Evolutionary conservation across 2,329 filamentous ascomycete species (phyloP).

Genomic region (Pseudogymnoascus sp.): DNA sequence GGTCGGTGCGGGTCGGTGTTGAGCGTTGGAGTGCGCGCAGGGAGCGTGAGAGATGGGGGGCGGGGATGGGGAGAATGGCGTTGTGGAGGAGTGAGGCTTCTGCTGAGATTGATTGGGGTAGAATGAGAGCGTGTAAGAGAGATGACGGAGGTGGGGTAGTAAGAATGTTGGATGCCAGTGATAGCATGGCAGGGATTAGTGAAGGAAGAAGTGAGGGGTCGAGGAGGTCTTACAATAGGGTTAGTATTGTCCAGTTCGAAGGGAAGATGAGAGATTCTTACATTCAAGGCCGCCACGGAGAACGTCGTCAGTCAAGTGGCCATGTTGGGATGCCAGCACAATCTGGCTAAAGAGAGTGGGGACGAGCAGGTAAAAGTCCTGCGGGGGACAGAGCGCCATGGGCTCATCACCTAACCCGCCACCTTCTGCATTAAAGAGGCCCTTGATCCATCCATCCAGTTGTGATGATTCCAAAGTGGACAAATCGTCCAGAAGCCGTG

Average conservation of each 20-base stretch:
- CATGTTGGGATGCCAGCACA: conserved; percentile 58
- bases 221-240: background rate
- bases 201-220: conserved; percentile 47
- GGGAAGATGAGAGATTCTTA: conserved; percentile 32
- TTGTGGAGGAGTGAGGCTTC: conserved; percentile 63
- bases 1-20: conserved; percentile 58
- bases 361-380: conserved; percentile 72
- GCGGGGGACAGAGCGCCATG: conserved; percentile 72
- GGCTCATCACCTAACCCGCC: conserved; percentile 69
- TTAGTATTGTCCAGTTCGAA: background rate
- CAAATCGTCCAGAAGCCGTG: conserved; percentile 49
- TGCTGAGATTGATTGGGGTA: conserved; percentile 58
- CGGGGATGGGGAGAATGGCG: conserved; percentile 62
- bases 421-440: conserved; percentile 51
- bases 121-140: conserved; percentile 64
- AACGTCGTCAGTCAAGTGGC: conserved; percentile 57
- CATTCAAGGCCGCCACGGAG: conserved; percentile 71
- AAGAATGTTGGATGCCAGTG: conserved; percentile 48
- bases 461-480: conserved; percentile 50
- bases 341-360: conserved; percentile 71
- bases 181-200: conserved; percentile 63
- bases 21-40: conserved; percentile 58
- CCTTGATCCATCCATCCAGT: conserved; percentile 52
- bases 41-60: conserved; percentile 58
- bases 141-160: background rate